Percentiles rank a stretch among this genome's conserved stretches.
Conservation (phyloP, 805 yeast species). For the Kazachstania martiniae region DNA sequence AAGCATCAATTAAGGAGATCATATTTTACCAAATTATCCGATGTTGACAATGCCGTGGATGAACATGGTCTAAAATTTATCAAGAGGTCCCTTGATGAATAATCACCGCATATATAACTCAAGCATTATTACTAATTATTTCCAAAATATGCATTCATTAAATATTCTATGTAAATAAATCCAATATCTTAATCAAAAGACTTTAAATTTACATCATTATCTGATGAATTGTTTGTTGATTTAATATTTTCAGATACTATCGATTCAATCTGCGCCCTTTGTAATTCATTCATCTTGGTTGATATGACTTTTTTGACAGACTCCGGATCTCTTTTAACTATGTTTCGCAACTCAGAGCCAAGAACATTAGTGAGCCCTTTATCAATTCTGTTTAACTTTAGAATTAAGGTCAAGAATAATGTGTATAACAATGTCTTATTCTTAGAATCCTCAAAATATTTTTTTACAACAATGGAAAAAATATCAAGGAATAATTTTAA, state of each 20-base stretch:
- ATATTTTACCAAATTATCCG: conserved; percentile 1
- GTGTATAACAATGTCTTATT: neutral
- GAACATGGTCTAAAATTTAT: conserved; percentile 6
- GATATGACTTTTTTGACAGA: neutral
- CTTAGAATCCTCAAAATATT: neutral
- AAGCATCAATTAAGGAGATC: conserved; percentile 14
- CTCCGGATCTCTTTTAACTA: neutral
- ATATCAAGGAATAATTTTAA: neutral
- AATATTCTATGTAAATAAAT: neutral
- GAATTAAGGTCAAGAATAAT: neutral
- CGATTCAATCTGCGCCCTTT: neutral
- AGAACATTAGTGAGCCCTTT: neutral
- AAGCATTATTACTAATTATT: neutral
- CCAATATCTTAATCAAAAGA: neutral
- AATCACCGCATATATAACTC: neutral
- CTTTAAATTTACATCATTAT: neutral
- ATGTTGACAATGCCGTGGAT: conserved; percentile 3
- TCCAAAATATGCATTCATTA: neutral
- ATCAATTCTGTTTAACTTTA: neutral
- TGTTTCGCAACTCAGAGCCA: too few relatives aligned
- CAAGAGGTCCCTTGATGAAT: conserved; percentile 3
- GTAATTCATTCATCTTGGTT: neutral
- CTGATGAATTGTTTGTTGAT: neutral
- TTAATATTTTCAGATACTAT: neutral
- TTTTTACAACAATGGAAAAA: neutral